phyloP scores from a whole-genome alignment of 768 basidiomycete species.

The Hygrophorus pudorinus region DNA sequence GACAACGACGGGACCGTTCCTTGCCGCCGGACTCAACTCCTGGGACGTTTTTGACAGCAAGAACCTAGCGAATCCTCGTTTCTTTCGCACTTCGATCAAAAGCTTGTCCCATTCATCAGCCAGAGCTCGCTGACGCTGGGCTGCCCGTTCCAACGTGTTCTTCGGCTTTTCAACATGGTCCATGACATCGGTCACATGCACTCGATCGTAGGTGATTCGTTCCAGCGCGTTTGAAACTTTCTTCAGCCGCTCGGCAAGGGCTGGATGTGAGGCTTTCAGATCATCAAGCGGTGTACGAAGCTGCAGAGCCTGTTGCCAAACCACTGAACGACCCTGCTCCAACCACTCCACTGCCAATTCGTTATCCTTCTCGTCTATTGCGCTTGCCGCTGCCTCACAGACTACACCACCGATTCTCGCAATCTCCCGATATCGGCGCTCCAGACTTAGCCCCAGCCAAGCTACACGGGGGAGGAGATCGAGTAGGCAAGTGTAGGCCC shows the following conservation, averaged over 20 bases:
- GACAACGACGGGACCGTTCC: no score
- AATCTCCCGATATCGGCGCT: slow-evolving; percentile 6
- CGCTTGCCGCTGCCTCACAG: slow-evolving; percentile 8
- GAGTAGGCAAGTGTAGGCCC: slow-evolving; percentile 6
- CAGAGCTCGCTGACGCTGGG: no score
- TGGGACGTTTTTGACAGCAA: no score
- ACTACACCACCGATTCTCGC: slow-evolving; percentile 2
- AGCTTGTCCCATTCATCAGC: not conserved
- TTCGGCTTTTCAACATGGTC: no score
- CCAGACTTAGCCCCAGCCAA: slow-evolving; percentile 11
- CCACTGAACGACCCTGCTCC: slow-evolving; percentile 16
- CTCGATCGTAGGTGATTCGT: no score
- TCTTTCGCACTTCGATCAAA: no score
- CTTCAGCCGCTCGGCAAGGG: slow-evolving; percentile 4
- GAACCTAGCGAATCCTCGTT: no score
- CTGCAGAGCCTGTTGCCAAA: slow-evolving; percentile 13
- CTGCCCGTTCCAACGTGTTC: no score
- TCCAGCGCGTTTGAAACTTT: slow-evolving; percentile 8
- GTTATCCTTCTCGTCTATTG: slow-evolving; percentile 3
- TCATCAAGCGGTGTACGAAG: slow-evolving; percentile 14
- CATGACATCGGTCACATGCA: no score
- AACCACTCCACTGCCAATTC: slow-evolving; percentile 15
- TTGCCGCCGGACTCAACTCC: no score
- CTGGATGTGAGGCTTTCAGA: slow-evolving; percentile 3
- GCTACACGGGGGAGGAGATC: slow-evolving; percentile 10